Conservation (phyloP, 208 protist species). For the Leishmania turanica region DNA sequence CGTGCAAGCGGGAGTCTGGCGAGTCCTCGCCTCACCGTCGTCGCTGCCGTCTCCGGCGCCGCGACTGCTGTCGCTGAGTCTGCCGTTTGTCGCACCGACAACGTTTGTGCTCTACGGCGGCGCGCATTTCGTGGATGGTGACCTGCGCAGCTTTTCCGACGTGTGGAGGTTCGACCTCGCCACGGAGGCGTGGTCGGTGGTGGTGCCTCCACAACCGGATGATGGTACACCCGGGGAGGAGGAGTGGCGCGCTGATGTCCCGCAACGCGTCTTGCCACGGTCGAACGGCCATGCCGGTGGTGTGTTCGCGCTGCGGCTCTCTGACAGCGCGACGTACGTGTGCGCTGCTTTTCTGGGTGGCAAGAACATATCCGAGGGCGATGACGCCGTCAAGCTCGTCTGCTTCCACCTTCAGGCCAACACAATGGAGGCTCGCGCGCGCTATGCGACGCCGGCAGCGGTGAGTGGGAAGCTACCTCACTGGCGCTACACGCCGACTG, state of each 20-base stretch:
- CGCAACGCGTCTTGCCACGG: conserved; percentile 20
- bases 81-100: conserved; percentile 42
- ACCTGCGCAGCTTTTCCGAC: conserved; percentile 53
- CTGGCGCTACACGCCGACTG: conserved; percentile 72
- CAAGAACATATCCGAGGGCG: conserved; percentile 63
- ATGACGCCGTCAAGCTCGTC: conserved; percentile 60
- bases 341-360: conserved; percentile 61
- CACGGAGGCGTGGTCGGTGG: conserved; percentile 22
- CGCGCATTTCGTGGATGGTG: conserved; percentile 57
- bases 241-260: not conserved
- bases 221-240: not conserved
- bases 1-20: conserved; percentile 45
- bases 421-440: conserved; percentile 5
- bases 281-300: conserved; percentile 51
- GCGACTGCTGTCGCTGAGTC: conserved; percentile 49
- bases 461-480: conserved; percentile 32
- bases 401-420: not conserved
- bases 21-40: conserved; percentile 14
- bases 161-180: conserved; percentile 47
- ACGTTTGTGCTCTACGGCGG: conserved; percentile 67
- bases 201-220: not conserved
- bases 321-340: not conserved
- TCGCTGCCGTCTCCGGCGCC: conserved; percentile 34
- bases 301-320: conserved; percentile 11
- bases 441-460: conserved; percentile 4